These are phyloP conservation scores for Claviceps citrina DNA, from an alignment of 2,329 filamentous ascomycete genomes.

Conservation along the genomic window DNA sequence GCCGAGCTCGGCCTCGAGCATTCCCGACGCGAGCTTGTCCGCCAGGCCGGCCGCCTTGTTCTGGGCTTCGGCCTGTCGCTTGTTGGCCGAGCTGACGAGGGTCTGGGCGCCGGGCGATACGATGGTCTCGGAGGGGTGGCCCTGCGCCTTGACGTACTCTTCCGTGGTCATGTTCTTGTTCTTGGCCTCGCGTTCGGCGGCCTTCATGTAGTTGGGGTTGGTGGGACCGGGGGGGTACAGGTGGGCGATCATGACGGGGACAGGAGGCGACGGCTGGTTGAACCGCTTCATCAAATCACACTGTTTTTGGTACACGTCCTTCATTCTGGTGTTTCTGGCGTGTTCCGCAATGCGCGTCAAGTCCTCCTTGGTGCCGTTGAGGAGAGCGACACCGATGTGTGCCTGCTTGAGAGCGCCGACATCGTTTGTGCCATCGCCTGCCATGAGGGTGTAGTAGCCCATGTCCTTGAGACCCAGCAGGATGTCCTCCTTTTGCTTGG, in stretches of 20 bases:
- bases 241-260: conserved; percentile 84
- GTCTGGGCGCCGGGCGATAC: conserved; percentile 50
- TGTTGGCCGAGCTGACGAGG: conserved; percentile 19
- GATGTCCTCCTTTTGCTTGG: conserved; percentile 98
- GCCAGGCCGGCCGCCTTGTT: conserved; percentile 64
- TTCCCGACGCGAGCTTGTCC: conserved; percentile 68
- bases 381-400: conserved; percentile 86
- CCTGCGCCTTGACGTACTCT: conserved; percentile 38
- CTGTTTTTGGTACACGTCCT: conserved; percentile 97
- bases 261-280: conserved; percentile 83
- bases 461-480: conserved; percentile 90
- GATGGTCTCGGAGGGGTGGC: conserved; percentile 44
- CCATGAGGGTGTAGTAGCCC: conserved; percentile 97
- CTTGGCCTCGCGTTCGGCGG: conserved; percentile 70
- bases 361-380: conserved; percentile 89
- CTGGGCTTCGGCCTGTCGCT: conserved; percentile 43
- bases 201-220: conserved; percentile 91
- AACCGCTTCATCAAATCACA: conserved; percentile 81
- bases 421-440: conserved; percentile 95
- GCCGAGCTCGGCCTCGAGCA: conserved; percentile 82
- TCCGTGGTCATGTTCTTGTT: conserved; percentile 56
- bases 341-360: conserved; percentile 85
- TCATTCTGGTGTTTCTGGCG: conserved; percentile 89
- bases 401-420: conserved; percentile 96
- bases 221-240: conserved; percentile 78